Evolutionary conservation across 306 rosid species (phyloP).

Genomic region (Gastrolobium bilobum): DNA sequence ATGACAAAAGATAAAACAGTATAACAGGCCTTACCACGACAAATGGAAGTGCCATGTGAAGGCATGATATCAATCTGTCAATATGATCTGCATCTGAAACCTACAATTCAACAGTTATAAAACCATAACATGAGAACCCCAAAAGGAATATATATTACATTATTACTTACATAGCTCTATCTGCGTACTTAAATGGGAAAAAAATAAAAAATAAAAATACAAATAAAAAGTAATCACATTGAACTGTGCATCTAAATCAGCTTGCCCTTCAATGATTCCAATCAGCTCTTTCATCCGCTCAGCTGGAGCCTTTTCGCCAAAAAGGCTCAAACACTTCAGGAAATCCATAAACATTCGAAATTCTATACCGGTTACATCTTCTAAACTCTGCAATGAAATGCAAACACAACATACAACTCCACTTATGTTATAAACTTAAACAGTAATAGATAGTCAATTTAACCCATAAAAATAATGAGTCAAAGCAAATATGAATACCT

Average conservation of each 20-base stretch:
- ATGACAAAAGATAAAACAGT: conserved; percentile 14
- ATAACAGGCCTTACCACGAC: conserved; percentile 74
- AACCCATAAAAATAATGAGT: conserved; percentile 34
- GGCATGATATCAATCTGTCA: conserved; percentile 93
- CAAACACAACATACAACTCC: conserved; percentile 51
- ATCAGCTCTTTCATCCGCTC: conserved; percentile 91
- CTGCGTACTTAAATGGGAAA: background rate
- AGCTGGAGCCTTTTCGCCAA: conserved; percentile 88
- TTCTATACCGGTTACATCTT: conserved; percentile 91
- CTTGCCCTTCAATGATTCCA: conserved; percentile 96
- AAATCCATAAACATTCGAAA: conserved; percentile 95
- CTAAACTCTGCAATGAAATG: conserved; percentile 74
- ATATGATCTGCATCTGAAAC: conserved; percentile 91
- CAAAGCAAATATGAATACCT: conserved; percentile 57
- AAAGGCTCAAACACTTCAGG: conserved; percentile 80
- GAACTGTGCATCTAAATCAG: conserved; percentile 87
- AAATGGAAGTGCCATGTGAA: conserved; percentile 93
- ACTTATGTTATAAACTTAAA: conserved; percentile 26
- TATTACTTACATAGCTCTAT: background rate
- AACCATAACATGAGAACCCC: conserved; percentile 34
- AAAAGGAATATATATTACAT: background rate
- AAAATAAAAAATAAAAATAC: background rate
- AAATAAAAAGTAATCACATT: conserved; percentile 62
- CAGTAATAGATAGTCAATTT: conserved; percentile 8
- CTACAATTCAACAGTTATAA: conserved; percentile 60